Evolutionary conservation across 2,329 filamentous ascomycete genomes (phyloP).

Genomic region (Botrytis aclada): DNA sequence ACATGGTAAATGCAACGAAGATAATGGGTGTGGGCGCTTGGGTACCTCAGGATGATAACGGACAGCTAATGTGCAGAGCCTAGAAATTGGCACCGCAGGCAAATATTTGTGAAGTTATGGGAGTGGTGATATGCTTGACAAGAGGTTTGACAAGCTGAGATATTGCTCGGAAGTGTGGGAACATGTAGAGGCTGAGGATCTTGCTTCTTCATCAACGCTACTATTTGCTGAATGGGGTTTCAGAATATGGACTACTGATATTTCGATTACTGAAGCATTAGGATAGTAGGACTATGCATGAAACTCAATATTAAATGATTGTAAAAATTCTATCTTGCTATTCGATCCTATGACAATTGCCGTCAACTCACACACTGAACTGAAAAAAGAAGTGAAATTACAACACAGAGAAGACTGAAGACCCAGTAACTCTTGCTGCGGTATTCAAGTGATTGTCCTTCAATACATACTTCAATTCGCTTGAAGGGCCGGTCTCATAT

Average conservation of each 20-base stretch:
- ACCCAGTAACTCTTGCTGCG: not conserved
- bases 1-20: not conserved
- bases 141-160: not conserved
- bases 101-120: not conserved
- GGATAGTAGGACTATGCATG: not conserved
- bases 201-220: not conserved
- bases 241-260: not conserved
- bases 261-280: not conserved
- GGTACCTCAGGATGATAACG: not conserved
- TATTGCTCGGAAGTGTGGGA: not conserved
- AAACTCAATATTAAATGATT: not conserved
- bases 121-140: not conserved
- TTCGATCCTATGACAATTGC: not conserved
- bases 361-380: too few relatives aligned
- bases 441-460: not conserved
- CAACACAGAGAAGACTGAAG: not conserved
- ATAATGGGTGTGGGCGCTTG: not conserved
- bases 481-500: not conserved
- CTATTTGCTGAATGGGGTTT: not conserved
- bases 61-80: not conserved
- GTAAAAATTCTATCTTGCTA: too few relatives aligned
- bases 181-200: not conserved
- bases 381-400: not conserved
- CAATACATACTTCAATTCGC: accelerated
- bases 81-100: not conserved